Percentiles rank a stretch among this genome's conserved stretches.
phyloP scores from a whole-genome alignment of 2,329 filamentous ascomycete genomes.

The Beauveria rudraprayagi region DNA sequence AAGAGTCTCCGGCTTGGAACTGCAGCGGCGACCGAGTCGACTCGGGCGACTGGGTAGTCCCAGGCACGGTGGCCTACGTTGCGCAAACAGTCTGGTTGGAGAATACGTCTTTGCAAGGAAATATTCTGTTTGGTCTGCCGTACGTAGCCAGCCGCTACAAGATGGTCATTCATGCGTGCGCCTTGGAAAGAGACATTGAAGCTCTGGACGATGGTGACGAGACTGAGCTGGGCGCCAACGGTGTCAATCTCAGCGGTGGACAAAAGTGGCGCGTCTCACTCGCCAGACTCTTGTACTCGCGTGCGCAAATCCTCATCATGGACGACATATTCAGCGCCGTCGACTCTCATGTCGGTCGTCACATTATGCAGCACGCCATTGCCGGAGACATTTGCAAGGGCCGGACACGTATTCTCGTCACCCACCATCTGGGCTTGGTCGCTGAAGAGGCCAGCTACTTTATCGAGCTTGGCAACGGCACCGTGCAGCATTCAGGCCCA shows the following conservation, averaged over 20 bases:
- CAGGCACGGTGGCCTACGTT: constrained; percentile 63
- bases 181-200: constrained; percentile 65
- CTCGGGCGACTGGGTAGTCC: constrained; percentile 57
- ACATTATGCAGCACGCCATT: constrained; percentile 70
- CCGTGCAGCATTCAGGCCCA: constrained; percentile 53
- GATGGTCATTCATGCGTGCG: constrained; percentile 63
- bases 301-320: constrained; percentile 66
- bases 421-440: constrained; percentile 68
- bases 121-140: constrained; percentile 70
- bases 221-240: constrained; percentile 77
- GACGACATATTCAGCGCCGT: constrained; percentile 82
- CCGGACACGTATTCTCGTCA: constrained; percentile 70
- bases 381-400: constrained; percentile 60
- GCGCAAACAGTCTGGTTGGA: constrained; percentile 81
- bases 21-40: constrained; percentile 52
- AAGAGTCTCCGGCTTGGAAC: constrained; percentile 25
- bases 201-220: constrained; percentile 68
- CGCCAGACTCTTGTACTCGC: constrained; percentile 70
- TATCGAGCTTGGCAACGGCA: constrained; percentile 63
- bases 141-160: constrained; percentile 60
- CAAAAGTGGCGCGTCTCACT: constrained; percentile 78
- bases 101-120: constrained; percentile 69
- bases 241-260: constrained; percentile 75
- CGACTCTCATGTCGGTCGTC: constrained; percentile 71
- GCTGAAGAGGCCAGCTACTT: constrained; percentile 64